Conservation (phyloP, 768 basidiomycete genomes). For the Rhodotorula diobovata region DNA sequence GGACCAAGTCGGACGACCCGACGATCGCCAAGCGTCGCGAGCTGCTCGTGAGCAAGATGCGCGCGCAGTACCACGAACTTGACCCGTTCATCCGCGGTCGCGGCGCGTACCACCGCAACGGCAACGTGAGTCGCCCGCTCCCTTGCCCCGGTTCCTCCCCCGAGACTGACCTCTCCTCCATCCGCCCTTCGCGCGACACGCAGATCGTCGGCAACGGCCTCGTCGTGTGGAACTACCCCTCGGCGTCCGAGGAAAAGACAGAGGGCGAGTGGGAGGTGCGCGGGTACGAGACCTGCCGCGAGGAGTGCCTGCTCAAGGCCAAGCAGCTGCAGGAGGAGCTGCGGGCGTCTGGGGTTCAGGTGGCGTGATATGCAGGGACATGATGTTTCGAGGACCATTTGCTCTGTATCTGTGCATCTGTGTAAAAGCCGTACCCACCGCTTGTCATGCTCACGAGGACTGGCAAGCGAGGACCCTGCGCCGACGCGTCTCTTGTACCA, state of each 20-base stretch:
- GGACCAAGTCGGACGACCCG: conserved; percentile 18
- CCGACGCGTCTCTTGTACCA: no score
- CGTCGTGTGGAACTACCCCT: conserved; percentile 28
- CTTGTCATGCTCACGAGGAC: no score
- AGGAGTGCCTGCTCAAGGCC: conserved; percentile 16
- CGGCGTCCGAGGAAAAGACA: background rate
- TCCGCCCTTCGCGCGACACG: background rate
- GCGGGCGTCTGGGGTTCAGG: background rate
- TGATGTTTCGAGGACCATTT: background rate
- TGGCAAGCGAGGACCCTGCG: no score
- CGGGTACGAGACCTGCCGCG: conserved; percentile 22
- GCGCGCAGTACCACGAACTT: conserved; percentile 37
- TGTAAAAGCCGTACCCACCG: background rate
- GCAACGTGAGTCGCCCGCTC: conserved; percentile 21
- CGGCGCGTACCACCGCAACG: conserved; percentile 35
- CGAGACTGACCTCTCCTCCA: background rate
- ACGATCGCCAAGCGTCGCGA: conserved; percentile 11
- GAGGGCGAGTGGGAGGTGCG: conserved; percentile 34
- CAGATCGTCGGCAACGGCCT: conserved; percentile 33
- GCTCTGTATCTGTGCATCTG: no score
- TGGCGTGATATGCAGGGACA: background rate
- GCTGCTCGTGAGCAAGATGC: conserved; percentile 27
- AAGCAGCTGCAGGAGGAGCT: conserved; percentile 17
- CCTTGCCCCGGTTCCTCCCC: background rate
- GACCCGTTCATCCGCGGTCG: conserved; percentile 37